These are phyloP conservation scores for Epichloe coenophiala DNA, from an alignment of 2,329 filamentous ascomycete species.

Conservation along the genomic window DNA sequence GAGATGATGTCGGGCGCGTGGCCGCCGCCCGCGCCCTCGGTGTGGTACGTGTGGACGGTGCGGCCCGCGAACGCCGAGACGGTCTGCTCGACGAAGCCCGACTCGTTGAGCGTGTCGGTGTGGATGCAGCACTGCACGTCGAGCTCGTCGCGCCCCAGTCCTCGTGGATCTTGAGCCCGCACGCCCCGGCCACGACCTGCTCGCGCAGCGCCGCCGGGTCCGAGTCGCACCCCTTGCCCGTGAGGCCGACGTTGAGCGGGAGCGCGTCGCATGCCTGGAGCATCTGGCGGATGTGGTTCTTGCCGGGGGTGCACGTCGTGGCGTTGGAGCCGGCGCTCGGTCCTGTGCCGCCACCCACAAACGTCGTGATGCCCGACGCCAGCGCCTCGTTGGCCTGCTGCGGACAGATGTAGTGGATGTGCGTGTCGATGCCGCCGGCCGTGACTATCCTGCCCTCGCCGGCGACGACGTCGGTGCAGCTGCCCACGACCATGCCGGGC, in stretches of 20 bases:
- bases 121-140: constrained; percentile 92
- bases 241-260: constrained; percentile 81
- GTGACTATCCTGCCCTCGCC: constrained; percentile 86
- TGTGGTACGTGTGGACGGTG: constrained; percentile 94
- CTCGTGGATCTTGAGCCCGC: constrained; percentile 87
- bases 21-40: constrained; percentile 85
- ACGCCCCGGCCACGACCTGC: constrained; percentile 70
- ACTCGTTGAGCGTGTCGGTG: constrained; percentile 92
- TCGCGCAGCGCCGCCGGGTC: constrained; percentile 57
- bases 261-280: constrained; percentile 72
- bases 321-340: constrained; percentile 86
- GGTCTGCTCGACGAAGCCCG: constrained; percentile 90
- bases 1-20: constrained; percentile 94
- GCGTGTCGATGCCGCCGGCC: constrained; percentile 76
- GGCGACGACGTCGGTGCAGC: constrained; percentile 82
- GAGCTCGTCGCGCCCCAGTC: constrained; percentile 85
- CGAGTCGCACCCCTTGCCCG: constrained; percentile 85
- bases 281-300: constrained; percentile 75
- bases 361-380: constrained; percentile 75
- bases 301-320: constrained; percentile 78
- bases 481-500: constrained; percentile 66
- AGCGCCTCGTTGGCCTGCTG: constrained; percentile 79
- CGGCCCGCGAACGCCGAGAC: constrained; percentile 73
- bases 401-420: constrained; percentile 91
- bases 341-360: constrained; percentile 82